Base-by-base conservation (phyloP, 2,329 filamentous ascomycete species). In the Talaromyces sp. region DNA sequence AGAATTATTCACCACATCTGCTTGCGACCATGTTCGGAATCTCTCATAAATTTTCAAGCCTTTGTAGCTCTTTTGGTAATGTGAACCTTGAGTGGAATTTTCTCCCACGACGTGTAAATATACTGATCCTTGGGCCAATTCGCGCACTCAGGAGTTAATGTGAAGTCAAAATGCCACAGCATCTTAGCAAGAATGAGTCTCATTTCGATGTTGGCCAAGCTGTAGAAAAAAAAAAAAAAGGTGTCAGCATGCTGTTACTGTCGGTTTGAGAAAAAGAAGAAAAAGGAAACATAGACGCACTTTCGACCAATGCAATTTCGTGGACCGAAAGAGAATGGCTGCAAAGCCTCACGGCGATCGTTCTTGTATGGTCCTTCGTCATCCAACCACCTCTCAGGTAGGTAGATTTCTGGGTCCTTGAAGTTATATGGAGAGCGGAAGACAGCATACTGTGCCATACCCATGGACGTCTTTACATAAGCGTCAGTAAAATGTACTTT, bases 201-300 rank as follows among this genome's bases (percentile, higher is more conserved):
- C 76, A 85, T 82, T 68, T 86, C 83, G n/a, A 80, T 75, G 62
- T 83, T 83, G 2, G 83, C 82, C 50, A 86, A 73, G 64, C 81
- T 84, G 57, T 50, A 13, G 27, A 14, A 19, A 8, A 5, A 10
- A 19, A 8, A 5, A 10, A 1, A 24, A 24, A 3, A 22, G 22
- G 33, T 14, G 52, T 56, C n/a, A 56, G 52, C n/a, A 37, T 37
- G 22, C 9, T 7, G 9, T 31, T 31, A 37, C 35, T 9, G 11
- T 6, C 7, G 27, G n/a, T 11, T 35, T 19, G 4, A 22, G 16
- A 31, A 3, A 16, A 22, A n/a, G 37, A n/a, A 9, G 54, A n/a
- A 2, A 31, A 19, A 5, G 35, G 22, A 3, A 13, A 35, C 3
- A 3, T 13, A 16, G 14, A 75, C 81, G 71, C 72, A 82, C 81